Evolutionary conservation across 768 basidiomycete species (phyloP).

Genomic region (Cyathus striatus): DNA sequence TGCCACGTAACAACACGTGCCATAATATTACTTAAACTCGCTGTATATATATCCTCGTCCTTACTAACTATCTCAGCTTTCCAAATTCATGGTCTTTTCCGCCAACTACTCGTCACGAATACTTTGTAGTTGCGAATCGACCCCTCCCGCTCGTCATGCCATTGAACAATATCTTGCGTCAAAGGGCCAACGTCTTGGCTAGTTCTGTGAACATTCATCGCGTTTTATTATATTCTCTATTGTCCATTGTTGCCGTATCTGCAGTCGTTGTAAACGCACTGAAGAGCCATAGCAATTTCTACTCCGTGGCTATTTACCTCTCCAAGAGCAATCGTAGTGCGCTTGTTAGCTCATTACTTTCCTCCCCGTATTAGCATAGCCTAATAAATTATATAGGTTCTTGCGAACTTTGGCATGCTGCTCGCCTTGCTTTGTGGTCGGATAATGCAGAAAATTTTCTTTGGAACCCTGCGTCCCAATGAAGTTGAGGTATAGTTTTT

Average conservation of each 20-base stretch:
- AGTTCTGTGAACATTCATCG: constrained; percentile 55
- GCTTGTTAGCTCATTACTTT: constrained; percentile 48
- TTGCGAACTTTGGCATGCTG: constrained; percentile 88
- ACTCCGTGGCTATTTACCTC: constrained; percentile 88
- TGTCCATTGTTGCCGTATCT: constrained; percentile 66
- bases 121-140: too few relatives aligned
- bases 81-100: too few relatives aligned
- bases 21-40: too few relatives aligned
- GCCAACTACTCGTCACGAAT: too few relatives aligned
- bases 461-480: constrained; percentile 79
- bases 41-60: too few relatives aligned
- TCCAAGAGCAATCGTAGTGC: constrained; percentile 91
- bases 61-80: too few relatives aligned
- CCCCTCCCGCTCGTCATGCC: constrained; percentile 34
- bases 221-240: constrained; percentile 60
- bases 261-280: constrained; percentile 77
- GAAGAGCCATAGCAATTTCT: constrained; percentile 85
- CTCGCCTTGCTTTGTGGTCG: constrained; percentile 73
- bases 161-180: constrained; percentile 41
- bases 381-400: constrained; percentile 44
- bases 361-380: constrained; percentile 1
- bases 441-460: constrained; percentile 81
- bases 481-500: constrained; percentile 77
- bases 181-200: constrained; percentile 44
- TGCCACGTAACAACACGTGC: too few relatives aligned